Evolutionary conservation across 352 stramenopile species (phyloP).

Genomic region (Phytophthora hybrid): DNA sequence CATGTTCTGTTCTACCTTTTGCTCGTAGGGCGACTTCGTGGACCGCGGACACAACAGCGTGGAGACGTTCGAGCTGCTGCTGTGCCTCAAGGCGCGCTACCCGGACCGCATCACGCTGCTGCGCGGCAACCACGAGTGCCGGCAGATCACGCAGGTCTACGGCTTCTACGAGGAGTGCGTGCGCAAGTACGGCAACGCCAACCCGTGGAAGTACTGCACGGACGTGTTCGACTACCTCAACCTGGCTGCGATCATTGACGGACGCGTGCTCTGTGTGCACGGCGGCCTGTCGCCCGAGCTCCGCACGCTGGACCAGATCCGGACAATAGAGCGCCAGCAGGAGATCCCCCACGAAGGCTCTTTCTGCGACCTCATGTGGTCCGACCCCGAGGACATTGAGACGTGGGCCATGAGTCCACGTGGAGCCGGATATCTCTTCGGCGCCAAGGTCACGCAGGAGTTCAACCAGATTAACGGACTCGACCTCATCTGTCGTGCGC

Average conservation of each 20-base stretch:
- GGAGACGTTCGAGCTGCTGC: conserved; percentile 90
- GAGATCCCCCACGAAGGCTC: conserved; percentile 96
- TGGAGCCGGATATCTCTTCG: conserved; percentile 90
- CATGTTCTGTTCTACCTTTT: conserved; percentile 12
- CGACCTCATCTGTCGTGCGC: conserved; percentile 89
- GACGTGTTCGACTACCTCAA: conserved; percentile 98
- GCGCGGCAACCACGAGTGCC: conserved; percentile 91
- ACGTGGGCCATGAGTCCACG: conserved; percentile 91
- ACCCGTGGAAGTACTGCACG: conserved; percentile 96
- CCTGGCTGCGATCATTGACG: conserved; percentile 95
- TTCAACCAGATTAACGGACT: conserved; percentile 94
- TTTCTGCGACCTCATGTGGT: conserved; percentile 99
- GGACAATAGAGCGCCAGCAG: conserved; percentile 96
- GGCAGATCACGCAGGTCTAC: conserved; percentile 98
- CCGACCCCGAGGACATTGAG: conserved; percentile 96
- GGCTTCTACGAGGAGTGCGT: conserved; percentile 98
- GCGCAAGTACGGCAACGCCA: conserved; percentile 97
- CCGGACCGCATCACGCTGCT: conserved; percentile 91
- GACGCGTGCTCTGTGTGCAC: conserved; percentile 93
- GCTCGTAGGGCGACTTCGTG: conserved; percentile 86
- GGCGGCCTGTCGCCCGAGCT: conserved; percentile 96
- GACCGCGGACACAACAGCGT: conserved; percentile 92
- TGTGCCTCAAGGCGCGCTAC: conserved; percentile 89
- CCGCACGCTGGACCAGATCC: conserved; percentile 95
- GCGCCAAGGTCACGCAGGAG: conserved; percentile 86